Percentiles rank a stretch among this genome's conserved stretches.
Conservation (phyloP, 768 basidiomycete species). For the Lyophyllum atratum region DNA sequence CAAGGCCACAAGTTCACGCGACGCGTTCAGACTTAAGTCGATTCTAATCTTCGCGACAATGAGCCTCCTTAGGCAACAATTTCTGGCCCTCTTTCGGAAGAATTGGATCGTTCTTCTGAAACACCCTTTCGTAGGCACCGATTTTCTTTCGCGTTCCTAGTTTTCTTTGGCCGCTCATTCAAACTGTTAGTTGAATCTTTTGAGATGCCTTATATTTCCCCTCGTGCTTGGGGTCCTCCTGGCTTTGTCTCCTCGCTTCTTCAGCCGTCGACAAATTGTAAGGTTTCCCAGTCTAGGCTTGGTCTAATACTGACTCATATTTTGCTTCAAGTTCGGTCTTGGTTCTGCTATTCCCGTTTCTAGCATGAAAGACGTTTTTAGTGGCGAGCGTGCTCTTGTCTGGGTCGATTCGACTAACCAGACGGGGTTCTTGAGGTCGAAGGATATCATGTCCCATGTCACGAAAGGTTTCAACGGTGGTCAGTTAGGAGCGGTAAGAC, state of each 20-base stretch:
- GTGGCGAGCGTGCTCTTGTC: constrained; percentile 40
- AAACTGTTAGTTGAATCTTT: constrained; percentile 42
- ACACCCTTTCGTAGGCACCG: constrained; percentile 47
- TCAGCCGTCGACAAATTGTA: constrained; percentile 48
- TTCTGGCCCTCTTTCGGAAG: constrained; percentile 50
- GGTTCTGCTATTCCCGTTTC: constrained; percentile 44
- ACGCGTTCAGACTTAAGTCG: neutral
- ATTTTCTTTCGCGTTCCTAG: too few relatives aligned
- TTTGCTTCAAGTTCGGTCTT: neutral
- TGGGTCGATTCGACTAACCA: neutral
- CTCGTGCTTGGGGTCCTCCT: constrained; percentile 56
- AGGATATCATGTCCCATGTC: neutral
- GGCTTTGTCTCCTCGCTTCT: constrained; percentile 49
- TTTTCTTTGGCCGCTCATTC: too few relatives aligned
- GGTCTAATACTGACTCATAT: constrained; percentile 32
- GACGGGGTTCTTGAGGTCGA: neutral
- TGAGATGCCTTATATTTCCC: constrained; percentile 52
- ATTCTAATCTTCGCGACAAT: neutral
- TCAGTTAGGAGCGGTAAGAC: neutral
- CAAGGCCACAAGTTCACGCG: neutral
- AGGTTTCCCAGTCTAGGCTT: constrained; percentile 22
- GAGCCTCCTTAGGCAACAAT: constrained; percentile 47
- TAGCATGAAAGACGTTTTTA: constrained; percentile 39
- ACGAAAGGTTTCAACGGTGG: neutral
- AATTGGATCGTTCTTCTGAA: constrained; percentile 60